phyloP scores from a whole-genome alignment of 768 basidiomycete genomes.

The Aureoboletus auriporus region DNA sequence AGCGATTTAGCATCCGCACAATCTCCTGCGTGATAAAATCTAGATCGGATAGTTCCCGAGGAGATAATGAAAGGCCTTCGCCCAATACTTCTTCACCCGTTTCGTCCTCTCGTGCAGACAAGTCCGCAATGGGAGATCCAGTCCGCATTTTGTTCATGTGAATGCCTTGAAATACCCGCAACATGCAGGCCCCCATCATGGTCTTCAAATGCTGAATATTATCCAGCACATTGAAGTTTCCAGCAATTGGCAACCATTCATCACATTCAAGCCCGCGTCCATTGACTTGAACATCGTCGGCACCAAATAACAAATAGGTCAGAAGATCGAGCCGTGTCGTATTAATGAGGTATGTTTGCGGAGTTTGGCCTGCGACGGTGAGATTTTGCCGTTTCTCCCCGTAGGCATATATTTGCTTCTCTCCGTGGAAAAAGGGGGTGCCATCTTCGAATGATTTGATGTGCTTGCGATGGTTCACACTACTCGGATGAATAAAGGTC shows the following conservation, averaged over 20 bases:
- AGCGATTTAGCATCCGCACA: conserved; percentile 68
- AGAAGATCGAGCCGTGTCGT: conserved; percentile 86
- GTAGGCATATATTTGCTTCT: conserved; percentile 79
- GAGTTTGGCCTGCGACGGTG: conserved; percentile 38
- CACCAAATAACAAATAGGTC: conserved; percentile 89
- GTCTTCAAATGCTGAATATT: conserved; percentile 79
- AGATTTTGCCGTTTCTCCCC: conserved; percentile 81
- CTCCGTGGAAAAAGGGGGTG: conserved; percentile 28
- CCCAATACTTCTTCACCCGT: conserved; percentile 46
- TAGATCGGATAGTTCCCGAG: conserved; percentile 70
- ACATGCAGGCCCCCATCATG: conserved; percentile 77
- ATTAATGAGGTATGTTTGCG: conserved; percentile 69
- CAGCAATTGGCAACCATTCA: conserved; percentile 83
- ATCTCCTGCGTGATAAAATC: conserved; percentile 71
- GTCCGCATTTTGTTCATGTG: conserved; percentile 33
- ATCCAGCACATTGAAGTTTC: conserved; percentile 69
- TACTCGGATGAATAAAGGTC: conserved; percentile 79
- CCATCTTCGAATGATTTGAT: conserved; percentile 19
- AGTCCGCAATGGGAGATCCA: conserved; percentile 29
- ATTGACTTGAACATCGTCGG: conserved; percentile 67
- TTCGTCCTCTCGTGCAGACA: conserved; percentile 47
- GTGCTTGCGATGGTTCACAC: conserved; percentile 75
- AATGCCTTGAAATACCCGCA: conserved; percentile 89
- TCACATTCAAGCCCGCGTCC: conserved; percentile 81
- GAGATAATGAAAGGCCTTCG: conserved; percentile 52